A percentile compares a stretch with the other conserved stretches of the same genome.
These are phyloP conservation scores for Mycena rosella DNA, from an alignment of 768 basidiomycete genomes.

Conservation along the genomic window DNA sequence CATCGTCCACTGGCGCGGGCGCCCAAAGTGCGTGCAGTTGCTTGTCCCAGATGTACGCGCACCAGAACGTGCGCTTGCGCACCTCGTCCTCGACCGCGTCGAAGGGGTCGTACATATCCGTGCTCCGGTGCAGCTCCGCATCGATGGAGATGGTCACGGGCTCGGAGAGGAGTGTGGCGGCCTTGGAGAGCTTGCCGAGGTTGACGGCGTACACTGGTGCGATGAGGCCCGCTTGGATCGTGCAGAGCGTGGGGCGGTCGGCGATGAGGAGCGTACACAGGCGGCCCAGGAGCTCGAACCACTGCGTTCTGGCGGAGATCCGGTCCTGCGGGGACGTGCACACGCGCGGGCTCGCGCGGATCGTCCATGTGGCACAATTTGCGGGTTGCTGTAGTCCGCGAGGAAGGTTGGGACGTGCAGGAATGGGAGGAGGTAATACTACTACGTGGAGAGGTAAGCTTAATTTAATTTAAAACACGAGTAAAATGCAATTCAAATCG, in stretches of 20 bases:
- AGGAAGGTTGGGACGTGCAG: constrained; percentile 93
- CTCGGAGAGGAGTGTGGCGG: constrained; percentile 80
- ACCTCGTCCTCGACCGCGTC: constrained; percentile 69
- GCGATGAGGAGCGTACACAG: constrained; percentile 89
- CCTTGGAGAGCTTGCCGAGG: constrained; percentile 88
- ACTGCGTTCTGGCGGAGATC: constrained; percentile 90
- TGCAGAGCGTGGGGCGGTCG: constrained; percentile 91
- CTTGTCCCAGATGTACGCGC: constrained; percentile 94
- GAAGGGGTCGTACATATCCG: constrained; percentile 5
- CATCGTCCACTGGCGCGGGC: constrained; percentile 81
- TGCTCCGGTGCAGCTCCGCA: constrained; percentile 6
- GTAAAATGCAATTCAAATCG: too few species aligned
- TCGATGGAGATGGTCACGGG: constrained; percentile 79
- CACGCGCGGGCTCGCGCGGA: constrained; percentile 86
- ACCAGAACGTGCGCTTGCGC: constrained; percentile 96
- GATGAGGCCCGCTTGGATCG: constrained; percentile 90
- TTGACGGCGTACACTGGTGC: constrained; percentile 96
- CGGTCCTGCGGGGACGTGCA: constrained; percentile 85
- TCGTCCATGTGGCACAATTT: constrained; percentile 95
- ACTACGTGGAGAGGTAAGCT: constrained; percentile 92
- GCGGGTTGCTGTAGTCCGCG: constrained; percentile 92
- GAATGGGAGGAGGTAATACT: constrained; percentile 93
- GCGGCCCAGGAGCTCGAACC: constrained; percentile 90
- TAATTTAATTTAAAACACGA: constrained; percentile 13
- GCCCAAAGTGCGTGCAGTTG: constrained; percentile 36